Conservation (phyloP, 148 eudicot genomes). For the Salicornia ramosissima region DNA sequence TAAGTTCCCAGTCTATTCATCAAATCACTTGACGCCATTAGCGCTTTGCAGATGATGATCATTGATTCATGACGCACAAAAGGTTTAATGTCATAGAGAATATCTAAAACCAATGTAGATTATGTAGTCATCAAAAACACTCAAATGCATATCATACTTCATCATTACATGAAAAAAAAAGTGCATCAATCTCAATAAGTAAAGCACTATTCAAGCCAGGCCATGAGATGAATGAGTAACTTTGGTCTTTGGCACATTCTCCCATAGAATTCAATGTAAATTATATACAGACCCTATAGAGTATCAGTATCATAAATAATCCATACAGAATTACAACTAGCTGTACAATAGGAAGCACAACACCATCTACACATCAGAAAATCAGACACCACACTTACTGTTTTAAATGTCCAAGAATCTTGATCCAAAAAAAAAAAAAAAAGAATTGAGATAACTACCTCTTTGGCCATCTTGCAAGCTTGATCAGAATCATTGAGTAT, state of each 20-base stretch:
- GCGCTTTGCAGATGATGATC: background rate
- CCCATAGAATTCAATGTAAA: background rate
- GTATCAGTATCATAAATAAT: background rate
- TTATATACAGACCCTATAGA: too few relatives aligned
- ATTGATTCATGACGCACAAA: background rate
- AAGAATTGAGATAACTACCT: constrained; percentile 22
- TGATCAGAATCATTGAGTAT: constrained; percentile 44
- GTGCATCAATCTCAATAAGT: background rate
- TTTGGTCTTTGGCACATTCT: background rate
- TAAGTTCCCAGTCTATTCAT: background rate
- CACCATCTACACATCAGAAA: constrained; percentile 1
- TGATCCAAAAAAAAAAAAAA: background rate
- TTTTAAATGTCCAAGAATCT: too few relatives aligned
- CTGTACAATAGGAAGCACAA: background rate
- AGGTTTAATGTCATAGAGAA: background rate
- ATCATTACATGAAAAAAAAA: background rate
- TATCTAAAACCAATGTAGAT: background rate
- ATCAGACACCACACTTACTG: background rate
- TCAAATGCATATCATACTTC: background rate
- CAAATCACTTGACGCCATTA: background rate
- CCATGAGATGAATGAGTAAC: background rate
- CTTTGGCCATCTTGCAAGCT: constrained; percentile 49
- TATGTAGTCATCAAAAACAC: background rate
- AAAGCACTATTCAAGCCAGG: background rate
- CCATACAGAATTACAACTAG: background rate